Conservation (phyloP, 2,329 filamentous ascomycete species). For the Pseudogymnoascus sp. region DNA sequence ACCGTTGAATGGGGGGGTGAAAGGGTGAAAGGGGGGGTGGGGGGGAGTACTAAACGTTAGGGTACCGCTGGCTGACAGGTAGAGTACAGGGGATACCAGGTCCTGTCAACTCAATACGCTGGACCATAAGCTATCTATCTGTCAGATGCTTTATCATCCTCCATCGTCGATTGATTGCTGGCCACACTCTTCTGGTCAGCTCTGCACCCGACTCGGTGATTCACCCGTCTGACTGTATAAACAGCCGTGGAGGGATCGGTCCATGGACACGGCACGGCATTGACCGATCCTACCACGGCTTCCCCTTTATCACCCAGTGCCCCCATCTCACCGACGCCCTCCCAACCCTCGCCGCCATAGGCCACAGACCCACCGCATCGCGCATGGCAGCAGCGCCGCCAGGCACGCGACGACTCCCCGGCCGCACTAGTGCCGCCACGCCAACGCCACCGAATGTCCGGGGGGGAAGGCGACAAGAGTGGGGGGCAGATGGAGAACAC, state of each 20-base stretch:
- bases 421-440: background rate
- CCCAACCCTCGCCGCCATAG: background rate
- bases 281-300: no score
- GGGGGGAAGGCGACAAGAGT: background rate
- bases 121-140: background rate
- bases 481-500: conserved; percentile 1
- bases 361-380: background rate
- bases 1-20: background rate
- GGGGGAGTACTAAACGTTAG: background rate
- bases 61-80: background rate
- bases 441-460: background rate
- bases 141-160: background rate
- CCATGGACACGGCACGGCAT: background rate
- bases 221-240: background rate
- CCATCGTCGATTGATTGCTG: background rate
- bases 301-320: background rate
- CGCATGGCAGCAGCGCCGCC: background rate
- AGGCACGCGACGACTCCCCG: background rate
- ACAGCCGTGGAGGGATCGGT: background rate
- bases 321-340: background rate
- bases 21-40: background rate
- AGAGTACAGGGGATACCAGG: background rate
- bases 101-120: background rate
- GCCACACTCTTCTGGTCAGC: background rate
- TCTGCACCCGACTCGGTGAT: background rate